Base-by-base conservation (phyloP, 208 protist genomes). In the Herpetomonas samuelpessoai region DNA sequence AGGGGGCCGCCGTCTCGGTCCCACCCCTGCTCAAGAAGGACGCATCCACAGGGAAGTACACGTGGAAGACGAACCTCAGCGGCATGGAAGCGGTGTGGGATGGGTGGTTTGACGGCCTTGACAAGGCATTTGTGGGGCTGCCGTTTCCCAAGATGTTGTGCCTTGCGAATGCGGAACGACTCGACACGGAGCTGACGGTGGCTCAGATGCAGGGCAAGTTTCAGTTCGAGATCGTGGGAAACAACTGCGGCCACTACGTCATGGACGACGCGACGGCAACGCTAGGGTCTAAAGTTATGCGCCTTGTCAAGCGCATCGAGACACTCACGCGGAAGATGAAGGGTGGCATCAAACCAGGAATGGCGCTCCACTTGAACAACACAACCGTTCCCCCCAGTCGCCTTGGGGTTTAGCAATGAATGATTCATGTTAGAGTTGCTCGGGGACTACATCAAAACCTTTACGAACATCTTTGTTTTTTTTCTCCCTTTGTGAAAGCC, bases 131-230 rank as follows among this genome's bases (percentile, higher is more conserved):
- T 64, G 59, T 98, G 12, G 55, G 45, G 0, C 38, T 88, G 46
- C 65, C 79, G n/a, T 81, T 74, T 19, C 75, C 88, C 1, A 96
- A 97, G 58, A 86, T 98, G 71, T 73, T 98, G 7, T 87, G 94
- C 31, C 56, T 96, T 10, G 90, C 92, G 2, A 89, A 79, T 24
- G 73, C 86, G 21, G 92, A 97, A 57, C 78, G 88, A 1, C 76
- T 97, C 22, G 94, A 97, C 75, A 93, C 68, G 44, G 73, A 74
- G 38, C 72, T 98, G 63, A 96, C 82, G 10, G 78, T 96, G 25
- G 94, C 91, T 9, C 91, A 97, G 62, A 98, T 97, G 94, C 94
- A 97, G 64, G 94, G 94, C 16, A 93, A 96, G 65, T 98, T 97
- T 68, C 94, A 98, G 79, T 78, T 97, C 31, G 86, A 95, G 66